Base-by-base conservation (phyloP, 129 eudicot species). In the Flaveria robusta region DNA sequence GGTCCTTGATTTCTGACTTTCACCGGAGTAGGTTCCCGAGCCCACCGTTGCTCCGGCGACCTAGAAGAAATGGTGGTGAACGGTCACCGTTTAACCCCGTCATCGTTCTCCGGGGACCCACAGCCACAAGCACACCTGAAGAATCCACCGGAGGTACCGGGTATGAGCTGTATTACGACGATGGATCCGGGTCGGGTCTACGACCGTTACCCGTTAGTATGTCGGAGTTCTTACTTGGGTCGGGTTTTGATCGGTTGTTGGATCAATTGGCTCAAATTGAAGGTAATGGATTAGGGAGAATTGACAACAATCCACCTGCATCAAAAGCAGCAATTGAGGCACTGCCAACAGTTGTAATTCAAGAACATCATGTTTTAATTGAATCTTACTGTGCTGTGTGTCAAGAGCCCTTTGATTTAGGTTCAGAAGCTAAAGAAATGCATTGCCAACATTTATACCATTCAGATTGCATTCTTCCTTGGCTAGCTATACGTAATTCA, bases 321-420 rank as follows among this genome's bases (percentile, higher is more conserved):
- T 93, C 98, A 12, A 93, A 93, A 70, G 90, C 96, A 0, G 91
- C 98, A 8, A 90, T 93, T 68, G 98, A 93, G 59, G 85, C 95
- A 11, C 84, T 93, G 98, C 96, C 96, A 0, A 78, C 80, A 1
- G 34, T 93, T 0, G 89, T 85, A 24, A 93, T 93, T 23, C 68
- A 11, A 9, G 88, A 86, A 27, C 50, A 56, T 2, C 98, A 90
- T 66, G 59, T 90, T 18, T 76, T 42, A 1, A 73, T 84, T 12
- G 98, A 93, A 20, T 80, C 80, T 0, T 79, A 90, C 56, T 93
- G 98, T 43, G 98, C 98, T 18, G 98, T 93, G 43, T 93, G 98
- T 58, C 90, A 93, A 70, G 98, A 93, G 71, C 80, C 89, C 0
- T 93, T 93, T n/a, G 98, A 93, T 66, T 56, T 93, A 20, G 95